Base-by-base conservation (phyloP, 2,329 filamentous ascomycete species). In the Scedosporium minutisporum region DNA sequence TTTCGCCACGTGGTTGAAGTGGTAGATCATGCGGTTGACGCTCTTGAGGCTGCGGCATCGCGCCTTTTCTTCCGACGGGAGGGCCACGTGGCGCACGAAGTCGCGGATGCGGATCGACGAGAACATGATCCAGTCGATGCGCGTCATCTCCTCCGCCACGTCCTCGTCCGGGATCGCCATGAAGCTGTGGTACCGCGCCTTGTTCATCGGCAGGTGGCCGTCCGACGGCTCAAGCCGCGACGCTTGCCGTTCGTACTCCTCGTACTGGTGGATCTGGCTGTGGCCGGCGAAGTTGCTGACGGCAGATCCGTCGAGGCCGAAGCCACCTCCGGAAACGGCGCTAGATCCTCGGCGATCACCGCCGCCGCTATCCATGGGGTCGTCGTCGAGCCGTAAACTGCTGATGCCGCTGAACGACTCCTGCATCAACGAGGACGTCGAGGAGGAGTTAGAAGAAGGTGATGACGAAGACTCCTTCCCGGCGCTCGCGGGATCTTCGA, bases 61-160 rank as follows among this genome's bases (percentile, higher is more conserved):
- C 69, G 90, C 88, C 73, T 90, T 90, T 64, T 89, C 83, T 53
- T 87, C 81, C 0, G 82, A 71, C 0, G 87, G 85, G 57, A 97
- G 78, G 69, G 88, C 95, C 66, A 97, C 93, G 71, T 97, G 90
- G 4, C 95, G 89, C 51, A 97, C 89, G 58, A 97, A 86, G 74
- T 99, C 95, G 64, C 95, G 90, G 62, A 96, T 90, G 27, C 91
- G 87, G 65, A 97, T 96, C 1, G 92, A 93, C 61, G 90, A 96
- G 74, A 97, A 97, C 89, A 97, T 95, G 73, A 96, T 87, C 93
- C 93, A 97, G 75, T 99, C 95, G 62, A 99, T 96, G 65, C 93
- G 84, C 3, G 95, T 97, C 69, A 99, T 83, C 74, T 99, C 95
- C 64, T 89, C 87, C 16, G 93, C 93, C 67, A 97, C 88, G 58